Evolutionary conservation across 306 rosid genomes (phyloP).

Genomic region (Cyamopsis tetragonoloba): DNA sequence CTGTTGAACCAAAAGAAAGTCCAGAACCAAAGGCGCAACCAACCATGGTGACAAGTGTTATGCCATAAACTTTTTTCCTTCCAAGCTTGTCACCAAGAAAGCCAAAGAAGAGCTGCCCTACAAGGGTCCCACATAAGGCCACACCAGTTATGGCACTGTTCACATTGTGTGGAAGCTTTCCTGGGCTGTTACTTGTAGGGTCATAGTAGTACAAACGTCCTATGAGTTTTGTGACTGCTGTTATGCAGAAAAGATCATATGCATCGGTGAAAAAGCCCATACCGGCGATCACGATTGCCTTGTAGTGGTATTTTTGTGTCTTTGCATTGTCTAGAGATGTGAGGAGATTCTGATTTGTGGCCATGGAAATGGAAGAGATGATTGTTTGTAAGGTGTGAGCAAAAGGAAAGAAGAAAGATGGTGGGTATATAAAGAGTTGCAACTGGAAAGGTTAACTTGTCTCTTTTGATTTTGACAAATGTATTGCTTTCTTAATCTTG

Average conservation of each 20-base stretch:
- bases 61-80: constrained; percentile 50
- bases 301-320: constrained; percentile 50
- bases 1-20: constrained; percentile 49
- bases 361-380: constrained; percentile 31
- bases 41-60: constrained; percentile 53
- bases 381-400: background rate
- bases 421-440: background rate
- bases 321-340: constrained; percentile 58
- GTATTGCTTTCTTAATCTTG: constrained; percentile 21
- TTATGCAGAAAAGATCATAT: constrained; percentile 60
- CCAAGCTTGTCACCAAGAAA: constrained; percentile 63
- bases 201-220: constrained; percentile 53
- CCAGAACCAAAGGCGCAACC: constrained; percentile 57
- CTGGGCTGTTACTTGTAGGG: constrained; percentile 29
- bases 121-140: constrained; percentile 49
- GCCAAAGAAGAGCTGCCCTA: constrained; percentile 68
- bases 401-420: background rate
- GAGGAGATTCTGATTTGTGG: constrained; percentile 29
- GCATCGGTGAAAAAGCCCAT: constrained; percentile 73
- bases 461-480: constrained; percentile 16
- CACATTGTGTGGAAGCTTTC: constrained; percentile 37
- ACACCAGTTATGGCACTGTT: constrained; percentile 53
- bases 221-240: constrained; percentile 46
- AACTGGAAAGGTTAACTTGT: background rate
- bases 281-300: constrained; percentile 53